Conservation (phyloP, 2,329 filamentous ascomycete genomes). For the Fusarium paranaense region DNA sequence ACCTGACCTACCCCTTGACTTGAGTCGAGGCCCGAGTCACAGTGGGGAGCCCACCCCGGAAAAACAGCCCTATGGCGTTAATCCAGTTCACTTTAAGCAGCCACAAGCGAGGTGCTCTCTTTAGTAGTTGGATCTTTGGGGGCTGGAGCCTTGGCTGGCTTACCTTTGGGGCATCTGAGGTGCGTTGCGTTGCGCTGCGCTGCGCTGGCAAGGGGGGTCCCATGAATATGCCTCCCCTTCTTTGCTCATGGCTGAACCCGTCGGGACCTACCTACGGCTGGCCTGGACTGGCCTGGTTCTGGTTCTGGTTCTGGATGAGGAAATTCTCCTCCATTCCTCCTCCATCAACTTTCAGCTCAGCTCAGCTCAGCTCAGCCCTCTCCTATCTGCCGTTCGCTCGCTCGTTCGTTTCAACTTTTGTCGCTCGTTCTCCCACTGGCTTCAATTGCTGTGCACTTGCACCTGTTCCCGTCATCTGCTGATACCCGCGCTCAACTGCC, state of each 20-base stretch:
- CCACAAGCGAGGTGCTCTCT: conserved; percentile 3
- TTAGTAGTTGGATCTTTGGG: neutral
- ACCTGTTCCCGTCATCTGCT: conserved; percentile 1
- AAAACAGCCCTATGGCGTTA: conserved; percentile 16
- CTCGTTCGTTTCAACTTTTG: neutral
- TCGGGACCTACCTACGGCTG: conserved; percentile 14
- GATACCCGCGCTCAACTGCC: neutral
- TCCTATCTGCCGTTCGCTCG: conserved; percentile 9
- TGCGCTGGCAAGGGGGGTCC: neutral
- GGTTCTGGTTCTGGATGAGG: neutral
- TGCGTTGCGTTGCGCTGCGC: neutral
- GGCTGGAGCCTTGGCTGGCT: conserved; percentile 19
- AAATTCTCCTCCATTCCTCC: conserved; percentile 24
- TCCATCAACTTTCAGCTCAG: neutral
- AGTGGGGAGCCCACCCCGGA: neutral
- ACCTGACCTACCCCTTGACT: neutral
- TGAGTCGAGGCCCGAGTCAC: neutral
- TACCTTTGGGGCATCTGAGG: neutral
- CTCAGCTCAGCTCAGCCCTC: neutral
- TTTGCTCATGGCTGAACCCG: conserved; percentile 23
- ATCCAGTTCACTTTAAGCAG: conserved; percentile 1
- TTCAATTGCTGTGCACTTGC: neutral
- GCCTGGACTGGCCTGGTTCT: neutral
- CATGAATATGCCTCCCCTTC: conserved; percentile 4
- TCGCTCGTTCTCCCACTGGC: conserved; percentile 16